Conservation (phyloP, 2,329 filamentous ascomycete genomes). For the Cladorrhinum sp. region DNA sequence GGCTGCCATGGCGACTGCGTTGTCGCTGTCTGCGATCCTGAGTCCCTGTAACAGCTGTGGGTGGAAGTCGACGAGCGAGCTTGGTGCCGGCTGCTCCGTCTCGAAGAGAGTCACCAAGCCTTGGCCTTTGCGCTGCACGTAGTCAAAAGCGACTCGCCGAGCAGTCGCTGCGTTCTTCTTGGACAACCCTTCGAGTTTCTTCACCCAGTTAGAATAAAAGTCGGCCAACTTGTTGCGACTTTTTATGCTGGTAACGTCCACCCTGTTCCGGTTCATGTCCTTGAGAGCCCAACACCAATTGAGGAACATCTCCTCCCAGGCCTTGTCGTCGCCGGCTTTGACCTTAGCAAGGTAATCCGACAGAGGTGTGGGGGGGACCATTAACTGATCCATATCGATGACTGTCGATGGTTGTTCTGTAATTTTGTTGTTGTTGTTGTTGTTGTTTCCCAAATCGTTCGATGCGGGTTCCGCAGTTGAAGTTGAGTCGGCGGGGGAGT, state of each 20-base stretch:
- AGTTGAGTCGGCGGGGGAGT: not conserved
- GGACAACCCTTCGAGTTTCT: constrained; percentile 14
- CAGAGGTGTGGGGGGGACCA: not conserved
- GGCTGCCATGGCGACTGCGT: not conserved
- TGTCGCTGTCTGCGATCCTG: not conserved
- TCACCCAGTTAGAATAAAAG: constrained; percentile 20
- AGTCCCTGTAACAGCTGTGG: too few species aligned
- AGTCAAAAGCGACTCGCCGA: constrained; percentile 15
- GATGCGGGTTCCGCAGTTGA: not conserved
- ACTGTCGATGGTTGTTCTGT: constrained; percentile 4
- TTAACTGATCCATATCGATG: not conserved
- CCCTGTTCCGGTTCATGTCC: constrained; percentile 15
- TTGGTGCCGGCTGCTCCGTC: too few species aligned
- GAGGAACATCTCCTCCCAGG: constrained; percentile 20
- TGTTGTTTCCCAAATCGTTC: not conserved
- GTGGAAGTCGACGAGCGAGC: not conserved
- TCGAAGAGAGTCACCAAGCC: not conserved
- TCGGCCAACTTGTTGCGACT: constrained; percentile 11
- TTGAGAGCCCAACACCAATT: constrained; percentile 20
- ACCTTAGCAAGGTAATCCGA: constrained; percentile 8
- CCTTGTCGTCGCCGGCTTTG: constrained; percentile 12
- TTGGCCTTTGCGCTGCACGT: constrained; percentile 10
- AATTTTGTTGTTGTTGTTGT: too few species aligned
- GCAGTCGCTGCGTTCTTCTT: constrained; percentile 15
- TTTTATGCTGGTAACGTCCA: constrained; percentile 3